These are phyloP conservation scores for Macrolepiota dolichaula DNA, from an alignment of 768 basidiomycete species.

Conservation along the genomic window DNA sequence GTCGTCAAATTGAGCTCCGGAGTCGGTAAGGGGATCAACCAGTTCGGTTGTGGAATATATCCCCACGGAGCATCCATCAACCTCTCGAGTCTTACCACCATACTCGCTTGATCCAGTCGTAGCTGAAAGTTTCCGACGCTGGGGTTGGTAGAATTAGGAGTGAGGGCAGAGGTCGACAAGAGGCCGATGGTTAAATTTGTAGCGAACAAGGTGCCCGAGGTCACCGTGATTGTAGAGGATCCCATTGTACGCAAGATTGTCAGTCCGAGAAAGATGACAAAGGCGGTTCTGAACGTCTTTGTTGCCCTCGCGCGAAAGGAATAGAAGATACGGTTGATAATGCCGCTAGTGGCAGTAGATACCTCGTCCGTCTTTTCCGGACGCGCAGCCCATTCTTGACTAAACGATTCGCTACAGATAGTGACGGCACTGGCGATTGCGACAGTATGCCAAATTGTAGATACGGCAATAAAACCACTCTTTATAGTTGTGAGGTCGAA, in stretches of 20 bases:
- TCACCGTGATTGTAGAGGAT: background rate
- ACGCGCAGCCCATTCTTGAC: background rate
- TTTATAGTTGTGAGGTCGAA: background rate
- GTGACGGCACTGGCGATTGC: background rate
- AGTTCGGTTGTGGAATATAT: background rate
- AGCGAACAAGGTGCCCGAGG: slow-evolving; percentile 1
- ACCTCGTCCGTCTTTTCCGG: background rate
- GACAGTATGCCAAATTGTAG: background rate
- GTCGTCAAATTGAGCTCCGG: background rate
- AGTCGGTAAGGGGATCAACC: slow-evolving; percentile 2
- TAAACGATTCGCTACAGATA: background rate
- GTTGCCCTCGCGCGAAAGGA: background rate
- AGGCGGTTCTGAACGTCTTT: background rate
- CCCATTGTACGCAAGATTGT: background rate
- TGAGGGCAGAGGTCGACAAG: background rate
- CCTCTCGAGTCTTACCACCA: slow-evolving; percentile 2
- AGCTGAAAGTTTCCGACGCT: background rate
- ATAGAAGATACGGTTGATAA: background rate
- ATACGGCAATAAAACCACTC: background rate
- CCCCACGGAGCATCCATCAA: background rate
- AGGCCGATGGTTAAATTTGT: background rate
- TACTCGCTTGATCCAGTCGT: background rate
- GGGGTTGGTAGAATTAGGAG: background rate
- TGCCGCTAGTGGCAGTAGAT: background rate
- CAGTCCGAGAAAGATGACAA: background rate